Evolutionary conservation across 2,329 filamentous ascomycete genomes (phyloP), one percentile per base, ranked within the genome.

Genomic region (Ophiocordyceps camponoti-saundersi): DNA sequence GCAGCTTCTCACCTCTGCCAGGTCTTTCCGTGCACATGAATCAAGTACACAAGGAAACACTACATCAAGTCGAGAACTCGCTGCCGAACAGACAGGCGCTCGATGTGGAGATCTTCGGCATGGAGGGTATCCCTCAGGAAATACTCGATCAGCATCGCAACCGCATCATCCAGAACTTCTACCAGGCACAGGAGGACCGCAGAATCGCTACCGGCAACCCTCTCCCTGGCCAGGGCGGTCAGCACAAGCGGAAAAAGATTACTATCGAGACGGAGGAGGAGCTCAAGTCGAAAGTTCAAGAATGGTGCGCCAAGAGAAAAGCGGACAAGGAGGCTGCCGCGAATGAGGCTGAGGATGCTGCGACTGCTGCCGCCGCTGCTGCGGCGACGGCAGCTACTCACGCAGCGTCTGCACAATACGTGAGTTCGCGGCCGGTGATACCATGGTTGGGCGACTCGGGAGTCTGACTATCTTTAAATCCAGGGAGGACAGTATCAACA

Each of bases 21-120:
- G 88, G 92, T 70, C 78, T 98, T 50, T 85, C 84, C 34, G 92
- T 98, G 47, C 92, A 98, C 63, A 84, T 96, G 86, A 93, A 90
- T 61, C 92, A 98, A 64, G 92, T 98, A 44, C 92, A 98, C 71
- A 98, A 98, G 65, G 89, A 95, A 63, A 85, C 81, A 29, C 75
- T 96, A 45, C 79, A 77, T 20, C 78, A 80, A 42, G 88, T 98
- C 58, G 90, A 95, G 56, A 95, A 96, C 72, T 88, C 92, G 45
- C 75, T 95, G 3, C 81, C 85, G 0, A 90, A 90, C 57, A 80
- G 92, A 51, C 79, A 86, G 52, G 82, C 83, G 49, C 78, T 94
- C 50, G 87, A 94, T 50, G 79, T 94, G 50, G 92, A 98, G 65
- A 95, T 98, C 58, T 98, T 96, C 61, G 92, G 90, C 58, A 95